Base-by-base conservation (phyloP, 2,329 filamentous ascomycete genomes). In the Phaeoacremonium minimum region DNA sequence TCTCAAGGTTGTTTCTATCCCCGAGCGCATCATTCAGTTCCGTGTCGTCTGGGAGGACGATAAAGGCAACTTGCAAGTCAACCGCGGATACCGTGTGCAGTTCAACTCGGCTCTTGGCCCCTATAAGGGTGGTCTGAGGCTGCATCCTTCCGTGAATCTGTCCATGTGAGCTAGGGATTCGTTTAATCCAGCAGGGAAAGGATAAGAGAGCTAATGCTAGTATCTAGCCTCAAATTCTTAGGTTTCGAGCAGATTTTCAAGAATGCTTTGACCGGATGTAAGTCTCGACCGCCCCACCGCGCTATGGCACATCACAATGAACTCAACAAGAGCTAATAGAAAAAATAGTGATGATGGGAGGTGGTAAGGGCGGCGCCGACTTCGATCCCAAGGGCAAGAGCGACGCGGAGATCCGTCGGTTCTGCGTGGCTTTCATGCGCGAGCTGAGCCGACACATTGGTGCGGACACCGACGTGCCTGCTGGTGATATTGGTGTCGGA, bases 201-300 rank as follows among this genome's bases (percentile, higher is more conserved):
- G 13, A 33, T 17, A 16, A 18, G 17, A 17, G 8, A 9, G 30
- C 19, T 17, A 28, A 14, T 5, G 36, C 12, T 34, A 42, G 13
- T 15, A 16, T 41, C 35, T 36, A 68, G 66, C 57, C 80, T 98
- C 56, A 98, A 98, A 75, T 97, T 97, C 73, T 78, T 98, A 59
- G 93, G 91, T 49, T 97, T 97, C 57, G 93, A 98, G 81, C 93
- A 97, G 73, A 94, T 91, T 71, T 97, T 97, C 79, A 97, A 97
- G 80, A 97, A 97, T 87, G 93, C 93, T 50, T 73, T 97, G 51
- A 97, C 93, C 44, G 93, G 93, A 58, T 70, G 85, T 90, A 73
- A 74, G 86, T 80, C 41, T 7, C 30, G 34, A 32, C 17, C 15
- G 8, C 14, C 20, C 15, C 19, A 28, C 32, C 15, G 4, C 28